Evolutionary conservation across 2,329 filamentous ascomycete genomes (phyloP), one percentile per base, ranked within the genome.

Genomic region (Phialophora tarda): DNA sequence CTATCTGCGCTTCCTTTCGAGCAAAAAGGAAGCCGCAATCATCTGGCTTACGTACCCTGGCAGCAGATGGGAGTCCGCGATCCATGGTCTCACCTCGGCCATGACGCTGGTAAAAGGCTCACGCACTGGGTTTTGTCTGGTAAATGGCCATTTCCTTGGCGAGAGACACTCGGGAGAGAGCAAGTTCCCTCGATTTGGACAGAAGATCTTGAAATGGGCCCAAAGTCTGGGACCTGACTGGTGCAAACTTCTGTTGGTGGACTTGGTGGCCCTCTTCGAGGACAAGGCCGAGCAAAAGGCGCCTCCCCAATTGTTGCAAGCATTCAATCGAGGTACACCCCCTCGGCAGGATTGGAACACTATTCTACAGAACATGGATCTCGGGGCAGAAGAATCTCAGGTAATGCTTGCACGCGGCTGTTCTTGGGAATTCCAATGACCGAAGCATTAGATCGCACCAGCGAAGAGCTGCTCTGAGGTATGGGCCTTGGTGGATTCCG

Each of bases 311-410:
- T 3, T 54, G 14, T 30, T 62, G 10, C 30, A 62, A 51, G 28
- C 30, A 17, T 38, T 62, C n/a, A 54, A 54, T 17, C n/a, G 23
- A 5, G 48, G 48, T 3, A 30, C 4, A 7, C 7, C 48, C 23
- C 59, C 48, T 23, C 24, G 48, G 12, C 59, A 54, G 59, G 59
- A 62, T 23, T 62, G 59, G 59, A 62, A 62, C 38, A 17, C 12
- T 5, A 41, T 62, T 12, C 32, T 62, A 14, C 6, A 41, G 26
- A 17, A 41, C 14, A 61, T 61, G 59, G 21, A 51, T 8, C 48
- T 61, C 4, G 21, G 24, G n/a, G 23, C 11, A 28, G 47, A 61
- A 54, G 28, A 54, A 44, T 26, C n/a, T 23, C 59, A 61, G 59
- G 59, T 34, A 54, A 51, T 38, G 24, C n/a, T 10, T 59, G n/a